phyloP scores from a whole-genome alignment of 768 basidiomycete species.

The Lactifluus pinguis region DNA sequence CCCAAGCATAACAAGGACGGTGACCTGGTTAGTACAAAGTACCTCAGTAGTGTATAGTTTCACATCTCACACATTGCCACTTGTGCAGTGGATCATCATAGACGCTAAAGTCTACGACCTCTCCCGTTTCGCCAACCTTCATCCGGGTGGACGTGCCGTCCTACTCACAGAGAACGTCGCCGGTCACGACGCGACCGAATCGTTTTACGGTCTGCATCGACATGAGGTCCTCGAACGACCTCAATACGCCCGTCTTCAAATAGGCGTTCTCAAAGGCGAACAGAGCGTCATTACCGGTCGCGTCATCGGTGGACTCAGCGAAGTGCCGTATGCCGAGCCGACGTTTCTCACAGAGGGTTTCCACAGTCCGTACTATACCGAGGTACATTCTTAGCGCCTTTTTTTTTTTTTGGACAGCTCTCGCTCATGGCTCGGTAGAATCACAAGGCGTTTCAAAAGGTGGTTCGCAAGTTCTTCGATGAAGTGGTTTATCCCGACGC shows the following conservation, averaged over 20 bases:
- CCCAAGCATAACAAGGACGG: constrained; percentile 78
- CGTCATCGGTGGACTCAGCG: constrained; percentile 48
- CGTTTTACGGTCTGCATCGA: constrained; percentile 81
- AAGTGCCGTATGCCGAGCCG: constrained; percentile 80
- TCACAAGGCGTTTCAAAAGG: constrained; percentile 53
- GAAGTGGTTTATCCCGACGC: constrained; percentile 47
- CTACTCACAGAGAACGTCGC: constrained; percentile 38
- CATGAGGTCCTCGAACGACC: constrained; percentile 70
- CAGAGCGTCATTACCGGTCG: constrained; percentile 42
- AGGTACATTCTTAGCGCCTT: constrained; percentile 31
- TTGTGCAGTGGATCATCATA: constrained; percentile 66
- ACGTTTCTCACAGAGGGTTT: constrained; percentile 66
- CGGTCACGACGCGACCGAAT: constrained; percentile 79
- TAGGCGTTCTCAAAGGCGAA: constrained; percentile 60
- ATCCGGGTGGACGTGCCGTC: constrained; percentile 80
- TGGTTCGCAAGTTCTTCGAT: constrained; percentile 56
- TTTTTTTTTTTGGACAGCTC: too few species aligned
- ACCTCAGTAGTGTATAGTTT: too few species aligned
- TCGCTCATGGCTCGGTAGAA: constrained; percentile 30
- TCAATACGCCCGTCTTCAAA: constrained; percentile 59
- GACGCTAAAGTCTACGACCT: constrained; percentile 80
- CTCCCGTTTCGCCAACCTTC: constrained; percentile 70
- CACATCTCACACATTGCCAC: too few species aligned
- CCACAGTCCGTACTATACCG: constrained; percentile 70
- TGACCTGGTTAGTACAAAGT: constrained; percentile 49